Percentiles rank a stretch among this genome's conserved stretches.
These are phyloP conservation scores for Betula pendula DNA, from an alignment of 306 rosid genomes.

Conservation along the genomic window DNA sequence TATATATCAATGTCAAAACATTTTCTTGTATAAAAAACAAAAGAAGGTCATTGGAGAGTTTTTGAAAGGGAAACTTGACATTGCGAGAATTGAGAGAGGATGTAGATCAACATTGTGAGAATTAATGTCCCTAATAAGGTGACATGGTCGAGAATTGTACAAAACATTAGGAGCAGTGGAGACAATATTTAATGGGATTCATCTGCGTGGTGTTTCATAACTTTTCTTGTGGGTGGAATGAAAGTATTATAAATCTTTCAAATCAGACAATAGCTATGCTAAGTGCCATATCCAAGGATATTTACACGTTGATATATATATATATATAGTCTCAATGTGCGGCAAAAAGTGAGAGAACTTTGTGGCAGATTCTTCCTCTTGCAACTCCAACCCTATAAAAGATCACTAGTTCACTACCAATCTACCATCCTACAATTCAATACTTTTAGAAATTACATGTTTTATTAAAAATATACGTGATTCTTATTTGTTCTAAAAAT, in stretches of 20 bases:
- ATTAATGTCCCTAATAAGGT: background rate
- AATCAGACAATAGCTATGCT: slow-evolving; percentile 17
- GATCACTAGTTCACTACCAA: background rate
- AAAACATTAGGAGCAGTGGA: background rate
- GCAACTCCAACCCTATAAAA: slow-evolving; percentile 22
- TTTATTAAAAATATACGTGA: no score
- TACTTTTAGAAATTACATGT: no score
- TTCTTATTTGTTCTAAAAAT: no score
- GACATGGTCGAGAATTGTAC: background rate
- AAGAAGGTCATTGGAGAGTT: background rate
- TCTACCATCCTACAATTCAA: no score
- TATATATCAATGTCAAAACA: no score
- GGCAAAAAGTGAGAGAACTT: slow-evolving; percentile 23
- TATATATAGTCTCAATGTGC: no score
- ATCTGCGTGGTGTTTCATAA: background rate
- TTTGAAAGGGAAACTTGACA: background rate
- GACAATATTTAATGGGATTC: background rate
- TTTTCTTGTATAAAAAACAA: background rate
- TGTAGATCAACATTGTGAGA: background rate
- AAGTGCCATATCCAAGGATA: background rate
- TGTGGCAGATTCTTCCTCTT: slow-evolving; percentile 31
- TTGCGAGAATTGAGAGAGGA: background rate
- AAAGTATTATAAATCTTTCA: slow-evolving; percentile 4
- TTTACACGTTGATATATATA: no score
- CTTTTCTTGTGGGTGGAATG: background rate